Percentiles rank a stretch among this genome's conserved stretches.
Evolutionary conservation across 2,329 filamentous ascomycete genomes (phyloP).

Genomic region (Coniochaeta sp.): DNA sequence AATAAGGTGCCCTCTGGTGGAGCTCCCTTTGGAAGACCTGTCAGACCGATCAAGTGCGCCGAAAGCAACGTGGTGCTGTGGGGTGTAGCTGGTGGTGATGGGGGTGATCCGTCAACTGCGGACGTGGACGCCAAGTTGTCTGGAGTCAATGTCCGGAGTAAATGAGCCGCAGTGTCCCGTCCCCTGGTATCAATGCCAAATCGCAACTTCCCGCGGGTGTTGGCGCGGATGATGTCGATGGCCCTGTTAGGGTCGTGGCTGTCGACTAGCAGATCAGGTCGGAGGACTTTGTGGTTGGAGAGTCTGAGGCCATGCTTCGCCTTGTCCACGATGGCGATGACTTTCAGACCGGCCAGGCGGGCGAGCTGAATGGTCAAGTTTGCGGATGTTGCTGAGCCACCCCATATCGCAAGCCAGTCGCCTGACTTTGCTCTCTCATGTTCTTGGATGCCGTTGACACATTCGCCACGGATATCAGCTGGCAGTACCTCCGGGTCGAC

Average conservation of each 20-base stretch:
- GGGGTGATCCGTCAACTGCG: constrained; percentile 13
- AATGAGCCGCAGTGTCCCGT: constrained; percentile 50
- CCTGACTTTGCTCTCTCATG: constrained; percentile 48
- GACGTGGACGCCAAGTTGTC: constrained; percentile 8
- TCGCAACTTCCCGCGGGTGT: constrained; percentile 49
- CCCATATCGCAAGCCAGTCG: constrained; percentile 71
- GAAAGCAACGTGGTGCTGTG: constrained; percentile 17
- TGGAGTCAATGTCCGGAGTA: constrained; percentile 45
- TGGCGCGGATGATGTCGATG: constrained; percentile 53
- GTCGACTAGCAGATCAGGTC: constrained; percentile 61
- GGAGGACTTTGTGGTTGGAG: constrained; percentile 31
- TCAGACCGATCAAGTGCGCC: constrained; percentile 59
- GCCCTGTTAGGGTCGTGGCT: constrained; percentile 59
- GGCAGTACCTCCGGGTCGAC: constrained; percentile 44
- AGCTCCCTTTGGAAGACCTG: constrained; percentile 55
- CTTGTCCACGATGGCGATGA: constrained; percentile 59
- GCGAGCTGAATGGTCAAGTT: constrained; percentile 62
- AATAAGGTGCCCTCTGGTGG: constrained; percentile 37
- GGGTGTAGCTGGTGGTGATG: constrained; percentile 31
- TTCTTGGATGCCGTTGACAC: constrained; percentile 44
- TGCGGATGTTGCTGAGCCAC: constrained; percentile 65
- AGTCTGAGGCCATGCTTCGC: constrained; percentile 58
- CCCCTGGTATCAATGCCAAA: constrained; percentile 66
- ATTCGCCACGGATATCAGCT: constrained; percentile 55
- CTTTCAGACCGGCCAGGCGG: constrained; percentile 55